phyloP scores from a whole-genome alignment of 2,329 filamentous ascomycete genomes.

The Monilinia vaccinii-corymbosi region DNA sequence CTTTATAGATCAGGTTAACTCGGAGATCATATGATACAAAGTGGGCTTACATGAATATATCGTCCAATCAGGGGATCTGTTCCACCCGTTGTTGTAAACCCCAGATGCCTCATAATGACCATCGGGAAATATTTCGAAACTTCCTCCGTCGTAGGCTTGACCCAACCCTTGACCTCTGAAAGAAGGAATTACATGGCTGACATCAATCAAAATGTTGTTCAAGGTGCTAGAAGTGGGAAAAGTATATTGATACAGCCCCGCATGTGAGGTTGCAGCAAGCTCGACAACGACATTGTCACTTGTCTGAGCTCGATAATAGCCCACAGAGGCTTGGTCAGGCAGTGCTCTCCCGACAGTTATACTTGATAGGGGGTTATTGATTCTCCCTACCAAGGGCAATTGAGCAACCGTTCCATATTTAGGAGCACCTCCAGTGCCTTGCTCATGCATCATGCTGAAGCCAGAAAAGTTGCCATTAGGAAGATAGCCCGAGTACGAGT shows the following conservation, averaged over 20 bases:
- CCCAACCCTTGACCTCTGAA: conserved; percentile 50
- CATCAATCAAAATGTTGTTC: conserved; percentile 21
- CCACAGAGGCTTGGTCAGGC: conserved; percentile 45
- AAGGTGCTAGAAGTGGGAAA: conserved; percentile 36
- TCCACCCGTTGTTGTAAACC: conserved; percentile 51
- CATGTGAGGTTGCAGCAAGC: conserved; percentile 45
- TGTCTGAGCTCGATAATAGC: conserved; percentile 50
- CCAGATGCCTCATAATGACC: conserved; percentile 12
- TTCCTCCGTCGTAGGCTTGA: conserved; percentile 54
- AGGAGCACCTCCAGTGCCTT: conserved; percentile 58
- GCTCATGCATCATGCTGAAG: conserved; percentile 57
- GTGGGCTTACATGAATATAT: conserved; percentile 50
- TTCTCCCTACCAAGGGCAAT: conserved; percentile 42
- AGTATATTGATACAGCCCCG: conserved; percentile 51
- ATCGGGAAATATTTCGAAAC: conserved; percentile 38
- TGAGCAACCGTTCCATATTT: conserved; percentile 61
- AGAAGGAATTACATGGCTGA: conserved; percentile 49
- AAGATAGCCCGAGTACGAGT: conserved; percentile 46
- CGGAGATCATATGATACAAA: conserved; percentile 14
- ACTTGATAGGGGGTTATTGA: conserved; percentile 46
- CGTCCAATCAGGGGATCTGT: conserved; percentile 50
- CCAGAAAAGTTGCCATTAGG: conserved; percentile 45
- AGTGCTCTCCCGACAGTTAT: conserved; percentile 45
- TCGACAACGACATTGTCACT: conserved; percentile 48
- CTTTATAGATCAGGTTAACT: conserved; percentile 10